Conservation (phyloP, 164 flowering plant genomes). For the Kingdonia uniflora region DNA sequence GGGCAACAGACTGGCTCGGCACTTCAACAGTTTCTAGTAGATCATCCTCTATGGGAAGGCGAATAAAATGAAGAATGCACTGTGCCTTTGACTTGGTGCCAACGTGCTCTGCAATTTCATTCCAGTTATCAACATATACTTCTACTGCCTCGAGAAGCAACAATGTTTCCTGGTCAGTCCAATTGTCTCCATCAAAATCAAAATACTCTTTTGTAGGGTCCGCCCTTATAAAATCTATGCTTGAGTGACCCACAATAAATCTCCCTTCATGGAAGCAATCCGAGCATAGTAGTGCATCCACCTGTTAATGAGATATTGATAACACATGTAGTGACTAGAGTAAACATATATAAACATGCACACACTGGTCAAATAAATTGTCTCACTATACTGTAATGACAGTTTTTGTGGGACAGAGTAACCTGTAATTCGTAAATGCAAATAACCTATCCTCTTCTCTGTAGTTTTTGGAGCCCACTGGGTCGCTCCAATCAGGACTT, state of each 20-base stretch:
- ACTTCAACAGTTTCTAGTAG: slow-evolving; percentile 65
- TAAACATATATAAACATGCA: no score
- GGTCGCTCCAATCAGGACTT: no score
- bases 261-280: slow-evolving; percentile 87
- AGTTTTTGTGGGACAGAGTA: no score
- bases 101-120: slow-evolving; percentile 91
- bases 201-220: slow-evolving; percentile 58
- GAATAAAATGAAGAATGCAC: slow-evolving; percentile 87
- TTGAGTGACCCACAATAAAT: slow-evolving; percentile 76
- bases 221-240: slow-evolving; percentile 72
- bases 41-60: slow-evolving; percentile 77
- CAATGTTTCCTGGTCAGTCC: slow-evolving; percentile 93
- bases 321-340: slow-evolving; percentile 2
- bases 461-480: no score
- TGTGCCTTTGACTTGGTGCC: slow-evolving; percentile 97
- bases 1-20: slow-evolving; percentile 31
- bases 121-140: slow-evolving; percentile 80
- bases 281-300: slow-evolving; percentile 59
- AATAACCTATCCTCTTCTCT: no score
- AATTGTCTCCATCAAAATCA: slow-evolving; percentile 73
- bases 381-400: background rate
- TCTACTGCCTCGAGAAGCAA: slow-evolving; percentile 84
- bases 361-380: background rate
- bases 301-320: slow-evolving; percentile 33
- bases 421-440: no score